These are phyloP conservation scores for Grosmannia penicillata DNA, from an alignment of 2,329 filamentous ascomycete species.

Conservation along the genomic window DNA sequence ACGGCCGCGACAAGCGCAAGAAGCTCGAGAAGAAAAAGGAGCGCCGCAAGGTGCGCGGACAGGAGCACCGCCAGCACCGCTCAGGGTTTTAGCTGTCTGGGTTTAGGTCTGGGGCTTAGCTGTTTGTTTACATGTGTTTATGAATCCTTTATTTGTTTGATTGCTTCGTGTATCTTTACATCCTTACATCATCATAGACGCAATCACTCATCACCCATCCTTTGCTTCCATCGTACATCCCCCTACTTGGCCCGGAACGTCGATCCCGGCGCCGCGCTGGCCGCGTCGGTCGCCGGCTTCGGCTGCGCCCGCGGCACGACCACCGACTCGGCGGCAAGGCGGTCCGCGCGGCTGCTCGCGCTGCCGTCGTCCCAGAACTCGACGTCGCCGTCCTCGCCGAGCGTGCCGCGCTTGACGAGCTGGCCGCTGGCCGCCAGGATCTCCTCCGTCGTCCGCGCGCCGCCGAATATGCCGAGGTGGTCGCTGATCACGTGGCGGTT, in stretches of 20 bases:
- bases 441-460: slow-evolving; percentile 56
- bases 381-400: slow-evolving; percentile 68
- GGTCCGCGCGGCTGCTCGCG: slow-evolving; percentile 16
- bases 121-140: too few species aligned
- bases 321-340: slow-evolving; percentile 11
- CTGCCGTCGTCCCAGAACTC: slow-evolving; percentile 79
- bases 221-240: too few species aligned
- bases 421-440: slow-evolving; percentile 63
- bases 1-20: slow-evolving; percentile 65
- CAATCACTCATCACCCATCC: not conserved
- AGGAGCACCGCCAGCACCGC: slow-evolving; percentile 56
- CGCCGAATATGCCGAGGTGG: slow-evolving; percentile 61
- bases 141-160: too few species aligned
- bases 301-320: slow-evolving; percentile 2
- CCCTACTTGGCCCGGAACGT: slow-evolving; percentile 11
- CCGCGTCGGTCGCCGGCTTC: not conserved
- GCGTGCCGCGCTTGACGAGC: slow-evolving; percentile 53
- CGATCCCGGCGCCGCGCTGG: slow-evolving; percentile 13
- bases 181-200: slow-evolving; percentile 33
- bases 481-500: slow-evolving; percentile 87
- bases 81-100: slow-evolving; percentile 43
- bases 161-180: too few species aligned
- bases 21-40: slow-evolving; percentile 75
- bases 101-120: too few species aligned
- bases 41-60: slow-evolving; percentile 62